Base-by-base conservation (phyloP, 2,329 filamentous ascomycete genomes). In the Claviceps humidiphila region DNA sequence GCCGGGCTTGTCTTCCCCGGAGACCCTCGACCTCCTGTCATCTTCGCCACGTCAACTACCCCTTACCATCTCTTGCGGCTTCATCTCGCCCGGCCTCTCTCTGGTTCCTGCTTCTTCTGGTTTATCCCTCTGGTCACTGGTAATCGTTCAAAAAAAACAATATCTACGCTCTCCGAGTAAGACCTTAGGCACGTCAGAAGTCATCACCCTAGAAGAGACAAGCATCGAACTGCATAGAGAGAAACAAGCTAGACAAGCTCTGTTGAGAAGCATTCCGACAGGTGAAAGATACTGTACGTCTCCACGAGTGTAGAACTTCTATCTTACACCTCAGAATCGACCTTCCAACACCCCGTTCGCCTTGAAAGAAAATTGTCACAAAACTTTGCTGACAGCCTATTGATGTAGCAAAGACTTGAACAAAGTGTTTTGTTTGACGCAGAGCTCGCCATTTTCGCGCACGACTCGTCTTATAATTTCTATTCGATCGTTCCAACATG, bases 1-100 rank as follows among this genome's bases (percentile, higher is more conserved):
- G 30, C 9, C 9, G 9, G 9, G 30, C 30, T 34, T 11, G 30
- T 34, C 30, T 34, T 34, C 9, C 61, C 64, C 58, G 64, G 63
- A 61, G 67, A 69, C 64, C 67, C 69, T 69, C 68, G 66, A 70
- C 68, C 63, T 71, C 37, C 47, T 34, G 45, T 49, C 65, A 69
- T n/a, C 39, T 47, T 60, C 55, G 54, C 58, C 56, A 55, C 59
- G 55, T 59, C 58, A 63, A 55, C 45, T 53, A 56, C 53, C 51
- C 57, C 58, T 55, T 58, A 56, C 58, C 56, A 47, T 54, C 56
- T 55, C 55, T 54, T 57, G 55, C 59, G 56, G 58, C 59, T 58
- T 60, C 59, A 54, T 44, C 16, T 41, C 41, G 34, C 45, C 43
- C 57, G 56, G 52, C 54, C 53, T 51, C 53, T 56, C 53, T 51